Percentiles rank a stretch among this genome's conserved stretches.
These are phyloP conservation scores for Pisolithus orientalis DNA, from an alignment of 768 basidiomycete genomes.

Conservation along the genomic window DNA sequence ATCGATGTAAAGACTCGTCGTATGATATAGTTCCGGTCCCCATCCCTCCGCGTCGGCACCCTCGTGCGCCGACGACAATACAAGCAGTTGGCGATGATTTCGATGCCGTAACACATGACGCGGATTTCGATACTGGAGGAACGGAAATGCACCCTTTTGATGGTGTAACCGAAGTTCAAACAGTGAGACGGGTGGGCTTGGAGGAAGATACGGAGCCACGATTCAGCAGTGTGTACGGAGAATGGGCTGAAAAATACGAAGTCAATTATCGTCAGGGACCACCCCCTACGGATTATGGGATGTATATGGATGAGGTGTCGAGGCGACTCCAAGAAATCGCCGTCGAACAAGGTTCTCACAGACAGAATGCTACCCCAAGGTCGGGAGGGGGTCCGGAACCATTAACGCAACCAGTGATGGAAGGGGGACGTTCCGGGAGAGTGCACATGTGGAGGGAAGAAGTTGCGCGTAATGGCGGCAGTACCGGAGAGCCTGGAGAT, in stretches of 20 bases:
- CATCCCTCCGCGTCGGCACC: constrained; percentile 14
- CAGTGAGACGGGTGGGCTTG: constrained; percentile 4
- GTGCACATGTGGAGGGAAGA: constrained; percentile 54
- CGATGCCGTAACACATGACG: constrained; percentile 24
- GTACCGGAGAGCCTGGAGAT: constrained; percentile 18
- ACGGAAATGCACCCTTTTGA: constrained; percentile 20
- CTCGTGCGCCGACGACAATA: constrained; percentile 27
- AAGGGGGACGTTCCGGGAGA: constrained; percentile 23
- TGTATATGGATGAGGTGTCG: constrained; percentile 26
- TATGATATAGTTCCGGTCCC: constrained; percentile 24
- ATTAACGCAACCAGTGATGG: constrained; percentile 12
- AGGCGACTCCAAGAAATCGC: constrained; percentile 31
- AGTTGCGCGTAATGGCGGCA: constrained; percentile 33
- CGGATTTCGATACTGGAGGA: constrained; percentile 16
- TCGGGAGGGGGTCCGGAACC: constrained; percentile 2
- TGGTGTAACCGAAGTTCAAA: constrained; percentile 20
- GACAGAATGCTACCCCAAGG: constrained; percentile 13
- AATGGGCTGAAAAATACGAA: constrained; percentile 26
- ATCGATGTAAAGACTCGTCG: constrained; percentile 26
- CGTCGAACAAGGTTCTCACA: constrained; percentile 23
- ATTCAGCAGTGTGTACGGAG: constrained; percentile 26
- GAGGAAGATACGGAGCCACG: constrained; percentile 7
- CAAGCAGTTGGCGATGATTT: constrained; percentile 26
- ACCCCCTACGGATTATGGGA: constrained; percentile 20
- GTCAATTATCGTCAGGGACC: constrained; percentile 19